phyloP scores from a whole-genome alignment of 1,139 yeast species.

The Nakaseomyces bracarensis region DNA sequence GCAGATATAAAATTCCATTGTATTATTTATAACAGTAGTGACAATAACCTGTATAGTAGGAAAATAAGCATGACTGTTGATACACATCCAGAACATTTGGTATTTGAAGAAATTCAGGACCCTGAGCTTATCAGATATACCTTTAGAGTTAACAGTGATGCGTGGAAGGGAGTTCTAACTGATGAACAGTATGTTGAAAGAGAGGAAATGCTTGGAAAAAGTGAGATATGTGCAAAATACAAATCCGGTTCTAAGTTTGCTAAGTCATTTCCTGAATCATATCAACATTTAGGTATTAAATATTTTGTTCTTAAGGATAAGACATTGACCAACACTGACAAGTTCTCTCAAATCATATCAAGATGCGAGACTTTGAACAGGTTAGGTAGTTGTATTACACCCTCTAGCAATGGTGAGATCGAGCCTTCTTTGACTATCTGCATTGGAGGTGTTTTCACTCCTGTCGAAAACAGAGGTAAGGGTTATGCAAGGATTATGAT shows the following conservation, averaged over 20 bases:
- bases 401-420: constrained; percentile 21
- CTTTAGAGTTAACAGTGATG: constrained; percentile 39
- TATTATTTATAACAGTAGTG: neutral
- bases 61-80: constrained; percentile 9
- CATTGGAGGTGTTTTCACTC: constrained; percentile 61
- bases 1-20: too few relatives aligned
- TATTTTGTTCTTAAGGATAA: constrained; percentile 33
- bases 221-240: constrained; percentile 29
- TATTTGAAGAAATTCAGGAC: constrained; percentile 30
- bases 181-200: constrained; percentile 44
- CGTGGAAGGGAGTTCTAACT: constrained; percentile 47
- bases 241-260: neutral
- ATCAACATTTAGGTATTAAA: constrained; percentile 30
- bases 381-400: constrained; percentile 33
- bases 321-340: constrained; percentile 20
- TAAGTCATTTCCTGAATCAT: constrained; percentile 17
- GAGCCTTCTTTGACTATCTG: constrained; percentile 41
- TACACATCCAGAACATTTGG: constrained; percentile 2
- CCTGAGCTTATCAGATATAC: constrained; percentile 42
- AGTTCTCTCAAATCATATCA: constrained; percentile 35
- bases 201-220: constrained; percentile 39
- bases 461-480: constrained; percentile 47
- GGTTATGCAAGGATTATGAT: constrained; percentile 62
- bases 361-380: constrained; percentile 43
- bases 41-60: too few relatives aligned